Base-by-base conservation (phyloP, 1,139 yeast genomes). In the Williopsis jadinii region DNA sequence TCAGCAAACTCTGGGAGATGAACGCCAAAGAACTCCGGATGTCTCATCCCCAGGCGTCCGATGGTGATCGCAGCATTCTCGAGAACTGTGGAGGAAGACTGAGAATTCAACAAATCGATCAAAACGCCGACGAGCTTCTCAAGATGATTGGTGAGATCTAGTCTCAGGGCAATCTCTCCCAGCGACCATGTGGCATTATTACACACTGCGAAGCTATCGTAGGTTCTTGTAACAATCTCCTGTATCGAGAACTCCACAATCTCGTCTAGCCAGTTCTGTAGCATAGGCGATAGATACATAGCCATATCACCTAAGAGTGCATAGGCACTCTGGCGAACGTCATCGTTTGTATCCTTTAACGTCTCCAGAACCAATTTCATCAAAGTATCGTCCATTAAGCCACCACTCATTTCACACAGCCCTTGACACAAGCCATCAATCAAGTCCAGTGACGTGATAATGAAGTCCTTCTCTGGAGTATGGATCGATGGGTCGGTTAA, bases 401-500 rank as follows among this genome's bases (percentile, higher is more conserved):
- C 80, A 5, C 72, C 75, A 24, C 82, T 70, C 51, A 80, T 80
- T 10, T 64, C 61, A 10, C 84, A 85, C 47, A 92, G 71, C 2
- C 97, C 98, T 64, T 90, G 97, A 12, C 88, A 80, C 44, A 92
- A 67, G 2, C 98, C 98, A 61, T 90, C 97, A 30, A 92, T 73
- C 53, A 92, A 71, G 59, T 92, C 98, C 39, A 92, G 63, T 1
- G 97, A 78, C 2, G 97, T 86, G 33, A 92, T 88, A 50, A 86
- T 74, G 53, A 90, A 87, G 61, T 90, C 97, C 59, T 84, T 86
- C 58, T 92, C 97, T 1, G 96, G 95, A 1, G 84, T 75, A 15
- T 82, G 87, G 38, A 83, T 70, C 10, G 62, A 52, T 5, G 95
- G 90, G 58, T 87, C 83, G 14, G 75, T 70, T 37, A 76, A 76